Evolutionary conservation across 2,329 filamentous ascomycete genomes (phyloP).

Genomic region (Cryphonectria naterciae): DNA sequence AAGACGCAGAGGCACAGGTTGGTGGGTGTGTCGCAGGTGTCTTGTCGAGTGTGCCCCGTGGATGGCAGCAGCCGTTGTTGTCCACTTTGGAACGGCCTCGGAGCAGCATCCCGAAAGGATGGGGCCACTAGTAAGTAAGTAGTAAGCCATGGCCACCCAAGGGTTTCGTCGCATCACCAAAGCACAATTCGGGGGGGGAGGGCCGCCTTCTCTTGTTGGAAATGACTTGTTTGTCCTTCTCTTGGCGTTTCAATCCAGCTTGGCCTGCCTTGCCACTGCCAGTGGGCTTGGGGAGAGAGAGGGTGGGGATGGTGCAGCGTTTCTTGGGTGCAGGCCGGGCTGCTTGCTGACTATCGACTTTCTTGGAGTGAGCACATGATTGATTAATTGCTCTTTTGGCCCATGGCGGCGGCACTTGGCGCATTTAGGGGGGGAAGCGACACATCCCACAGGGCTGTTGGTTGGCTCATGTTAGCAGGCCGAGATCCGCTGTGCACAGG

Average conservation of each 20-base stretch:
- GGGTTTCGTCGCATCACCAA: not conserved
- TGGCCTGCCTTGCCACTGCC: no score
- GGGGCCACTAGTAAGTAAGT: not conserved
- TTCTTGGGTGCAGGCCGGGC: no score
- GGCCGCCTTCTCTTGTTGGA: not conserved
- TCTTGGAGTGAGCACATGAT: not conserved
- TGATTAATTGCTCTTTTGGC: not conserved
- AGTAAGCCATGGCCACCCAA: not conserved
- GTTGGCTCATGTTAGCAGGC: not conserved
- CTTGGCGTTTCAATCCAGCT: not conserved
- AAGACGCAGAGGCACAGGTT: not conserved
- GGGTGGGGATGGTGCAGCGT: not conserved
- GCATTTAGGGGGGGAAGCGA: not conserved
- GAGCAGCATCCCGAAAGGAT: not conserved
- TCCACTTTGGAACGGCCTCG: not conserved
- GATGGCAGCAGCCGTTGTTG: not conserved
- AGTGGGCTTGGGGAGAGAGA: no score
- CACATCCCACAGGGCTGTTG: not conserved
- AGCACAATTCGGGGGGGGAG: no score
- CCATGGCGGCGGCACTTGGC: no score
- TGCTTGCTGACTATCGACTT: not conserved
- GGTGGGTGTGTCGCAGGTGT: not conserved
- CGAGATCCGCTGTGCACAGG: not conserved
- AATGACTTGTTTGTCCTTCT: no score
- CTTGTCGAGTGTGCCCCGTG: not conserved